Evolutionary conservation across 2,329 filamentous ascomycete genomes (phyloP), one percentile per base, ranked within the genome.

Genomic region (Huntiella decipiens): DNA sequence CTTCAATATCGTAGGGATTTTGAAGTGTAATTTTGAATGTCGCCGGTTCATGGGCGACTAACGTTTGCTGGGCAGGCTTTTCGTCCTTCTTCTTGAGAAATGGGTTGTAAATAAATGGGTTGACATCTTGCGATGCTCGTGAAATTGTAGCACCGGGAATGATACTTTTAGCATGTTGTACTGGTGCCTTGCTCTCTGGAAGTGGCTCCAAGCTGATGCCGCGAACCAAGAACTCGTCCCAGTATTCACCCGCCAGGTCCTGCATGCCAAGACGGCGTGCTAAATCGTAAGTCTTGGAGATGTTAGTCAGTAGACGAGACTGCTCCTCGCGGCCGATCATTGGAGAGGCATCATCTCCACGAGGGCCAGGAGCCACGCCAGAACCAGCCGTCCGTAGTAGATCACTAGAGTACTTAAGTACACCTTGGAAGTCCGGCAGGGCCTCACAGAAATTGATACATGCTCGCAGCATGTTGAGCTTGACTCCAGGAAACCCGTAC

Each of bases 371-470:
- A 35, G 85, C 83, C 39, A 86, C 72, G 17, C 83, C 81, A 39
- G 79, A 82, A 28, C 87, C 86, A 41, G 83, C 82, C 10, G 82
- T 83, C 43, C 84, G 77, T 50, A 98, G 65, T 17, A 96, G 65
- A 54, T 92, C 77, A 52, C 85, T 79, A 0, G 86, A 93, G 58
- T 87, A 92, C 50, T 77, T 77, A 16, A 96, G 65, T n/a, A 95
- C 84, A 4, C 88, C 88, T 41, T 80, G 71, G 54, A 94, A 91
- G 59, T 96, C 87, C 1, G 88, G 87, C 45, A 96, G 66, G 1
- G 91, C 88, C 63, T 98, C 91, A 45, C 83, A 93, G 51, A 96
- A 82, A 59, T 86, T 86, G 55, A 94, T 85, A 56, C 88, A 93
- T n/a, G 82, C 79, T 52, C 83, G 75, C 8, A 96, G 66, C 44